A percentile compares a stretch with the other conserved stretches of the same genome.
Evolutionary conservation across 2,329 filamentous ascomycete genomes (phyloP).

Genomic region (Diaporthe amygdali): DNA sequence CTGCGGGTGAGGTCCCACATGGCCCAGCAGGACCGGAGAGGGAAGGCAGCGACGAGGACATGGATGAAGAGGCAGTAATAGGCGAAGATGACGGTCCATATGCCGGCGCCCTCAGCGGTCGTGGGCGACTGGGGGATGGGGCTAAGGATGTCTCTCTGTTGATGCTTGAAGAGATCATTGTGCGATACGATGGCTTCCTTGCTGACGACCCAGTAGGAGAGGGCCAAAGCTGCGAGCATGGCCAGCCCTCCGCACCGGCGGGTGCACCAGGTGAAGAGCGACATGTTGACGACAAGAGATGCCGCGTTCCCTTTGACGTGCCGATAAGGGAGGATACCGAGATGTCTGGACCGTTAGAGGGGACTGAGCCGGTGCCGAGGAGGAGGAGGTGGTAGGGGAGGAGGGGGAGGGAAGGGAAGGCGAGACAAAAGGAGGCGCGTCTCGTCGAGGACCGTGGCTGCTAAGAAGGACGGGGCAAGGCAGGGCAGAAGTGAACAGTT

Average conservation of each 20-base stretch:
- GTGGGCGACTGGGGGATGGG: conserved; percentile 38
- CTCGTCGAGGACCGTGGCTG: conserved; percentile 20
- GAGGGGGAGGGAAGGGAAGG: conserved; percentile 26
- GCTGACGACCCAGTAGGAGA: conserved; percentile 62
- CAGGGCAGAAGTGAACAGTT: conserved; percentile 19
- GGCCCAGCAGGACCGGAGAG: conserved; percentile 65
- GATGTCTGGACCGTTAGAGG: conserved; percentile 26
- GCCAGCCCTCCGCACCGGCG: conserved; percentile 60
- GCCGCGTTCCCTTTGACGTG: conserved; percentile 6
- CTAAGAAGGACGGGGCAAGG: conserved; percentile 25
- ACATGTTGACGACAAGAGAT: conserved; percentile 45
- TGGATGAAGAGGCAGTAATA: conserved; percentile 72
- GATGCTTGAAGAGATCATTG: conserved; percentile 47
- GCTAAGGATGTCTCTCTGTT: conserved; percentile 45
- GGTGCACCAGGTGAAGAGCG: conserved; percentile 59
- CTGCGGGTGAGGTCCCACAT: conserved; percentile 61
- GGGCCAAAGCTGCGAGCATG: conserved; percentile 52
- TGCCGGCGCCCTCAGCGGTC: conserved; percentile 46
- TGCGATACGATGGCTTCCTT: conserved; percentile 49
- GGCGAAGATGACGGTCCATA: conserved; percentile 61
- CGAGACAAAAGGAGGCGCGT: conserved; percentile 23
- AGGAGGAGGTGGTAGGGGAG: conserved; percentile 27
- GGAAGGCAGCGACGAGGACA: conserved; percentile 66
- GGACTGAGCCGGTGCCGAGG: conserved; percentile 27
- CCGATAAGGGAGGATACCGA: conserved; percentile 26